Evolutionary conservation across 805 yeast species (phyloP).

Genomic region (Teunomyces pallodes): DNA sequence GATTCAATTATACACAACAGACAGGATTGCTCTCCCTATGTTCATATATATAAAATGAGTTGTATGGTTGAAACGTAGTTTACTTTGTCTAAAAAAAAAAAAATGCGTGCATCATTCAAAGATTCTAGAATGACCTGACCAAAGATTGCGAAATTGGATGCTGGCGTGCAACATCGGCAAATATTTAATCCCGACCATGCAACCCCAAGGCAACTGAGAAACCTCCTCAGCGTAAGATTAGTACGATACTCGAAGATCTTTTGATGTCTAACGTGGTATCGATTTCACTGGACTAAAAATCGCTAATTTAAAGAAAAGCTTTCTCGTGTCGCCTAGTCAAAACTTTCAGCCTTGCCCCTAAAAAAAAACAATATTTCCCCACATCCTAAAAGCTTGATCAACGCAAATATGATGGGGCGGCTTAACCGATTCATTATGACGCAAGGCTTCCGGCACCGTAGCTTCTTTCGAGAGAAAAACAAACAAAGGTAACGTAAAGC

Average conservation of each 20-base stretch:
- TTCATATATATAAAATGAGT: neutral
- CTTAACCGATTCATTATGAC: neutral
- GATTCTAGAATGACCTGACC: constrained; percentile 1
- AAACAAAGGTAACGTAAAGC: neutral
- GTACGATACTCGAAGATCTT: neutral
- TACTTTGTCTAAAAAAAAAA: neutral
- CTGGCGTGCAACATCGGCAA: neutral
- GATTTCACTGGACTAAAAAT: too few species aligned
- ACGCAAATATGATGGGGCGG: neutral
- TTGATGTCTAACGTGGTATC: neutral
- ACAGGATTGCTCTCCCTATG: too few species aligned
- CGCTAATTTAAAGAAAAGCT: too few species aligned
- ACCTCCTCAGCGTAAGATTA: too few species aligned
- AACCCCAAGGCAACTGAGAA: neutral
- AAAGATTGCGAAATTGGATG: neutral
- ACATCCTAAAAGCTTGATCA: neutral
- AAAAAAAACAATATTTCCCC: neutral
- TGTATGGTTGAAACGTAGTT: neutral
- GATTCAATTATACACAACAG: too few species aligned
- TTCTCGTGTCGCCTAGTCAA: too few species aligned
- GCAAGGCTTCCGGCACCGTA: neutral
- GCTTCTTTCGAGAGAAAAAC: neutral
- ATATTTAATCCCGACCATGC: neutral
- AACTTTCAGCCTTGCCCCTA: neutral
- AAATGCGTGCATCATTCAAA: neutral